phyloP scores from a whole-genome alignment of 257 asterid species.

The Nicotiana otophora region DNA sequence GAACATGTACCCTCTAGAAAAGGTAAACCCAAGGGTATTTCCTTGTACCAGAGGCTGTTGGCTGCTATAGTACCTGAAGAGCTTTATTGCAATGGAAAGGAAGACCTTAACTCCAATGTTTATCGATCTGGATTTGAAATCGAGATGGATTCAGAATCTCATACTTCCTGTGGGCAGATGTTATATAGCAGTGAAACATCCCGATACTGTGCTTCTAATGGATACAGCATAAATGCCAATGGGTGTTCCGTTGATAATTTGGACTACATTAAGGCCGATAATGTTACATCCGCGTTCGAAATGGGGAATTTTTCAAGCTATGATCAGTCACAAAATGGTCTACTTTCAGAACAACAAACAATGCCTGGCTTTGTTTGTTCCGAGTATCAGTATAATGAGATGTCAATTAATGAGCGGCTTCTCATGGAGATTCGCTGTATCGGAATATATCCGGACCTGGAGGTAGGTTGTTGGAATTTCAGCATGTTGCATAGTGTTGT shows the following conservation, averaged over 20 bases:
- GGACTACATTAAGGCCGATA: conserved; percentile 33
- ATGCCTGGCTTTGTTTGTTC: conserved; percentile 42
- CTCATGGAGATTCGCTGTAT: conserved; percentile 67
- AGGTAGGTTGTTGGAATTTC: conserved; percentile 47
- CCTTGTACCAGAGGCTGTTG: conserved; percentile 72
- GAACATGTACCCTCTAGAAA: conserved; percentile 41
- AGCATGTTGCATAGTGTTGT: conserved; percentile 12
- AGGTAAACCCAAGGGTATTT: conserved; percentile 39
- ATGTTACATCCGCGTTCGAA: conserved; percentile 29
- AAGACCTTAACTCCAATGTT: conserved; percentile 38
- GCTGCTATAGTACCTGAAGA: conserved; percentile 80
- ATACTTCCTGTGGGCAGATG: conserved; percentile 31
- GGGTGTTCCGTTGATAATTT: conserved; percentile 42
- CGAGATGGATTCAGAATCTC: conserved; percentile 45
- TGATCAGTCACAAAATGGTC: conserved; percentile 42
- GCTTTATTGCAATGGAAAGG: conserved; percentile 35
- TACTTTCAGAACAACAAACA: conserved; percentile 31
- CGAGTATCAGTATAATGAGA: conserved; percentile 54
- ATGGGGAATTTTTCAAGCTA: conserved; percentile 29
- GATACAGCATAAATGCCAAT: conserved; percentile 36
- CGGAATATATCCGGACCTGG: conserved; percentile 73
- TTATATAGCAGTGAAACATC: conserved; percentile 38
- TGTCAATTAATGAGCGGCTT: conserved; percentile 70
- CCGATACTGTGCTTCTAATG: conserved; percentile 45
- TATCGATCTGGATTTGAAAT: conserved; percentile 47